Evolutionary conservation across 2,329 filamentous ascomycete genomes (phyloP).

Genomic region (Cylindrodendrum hubeiense): DNA sequence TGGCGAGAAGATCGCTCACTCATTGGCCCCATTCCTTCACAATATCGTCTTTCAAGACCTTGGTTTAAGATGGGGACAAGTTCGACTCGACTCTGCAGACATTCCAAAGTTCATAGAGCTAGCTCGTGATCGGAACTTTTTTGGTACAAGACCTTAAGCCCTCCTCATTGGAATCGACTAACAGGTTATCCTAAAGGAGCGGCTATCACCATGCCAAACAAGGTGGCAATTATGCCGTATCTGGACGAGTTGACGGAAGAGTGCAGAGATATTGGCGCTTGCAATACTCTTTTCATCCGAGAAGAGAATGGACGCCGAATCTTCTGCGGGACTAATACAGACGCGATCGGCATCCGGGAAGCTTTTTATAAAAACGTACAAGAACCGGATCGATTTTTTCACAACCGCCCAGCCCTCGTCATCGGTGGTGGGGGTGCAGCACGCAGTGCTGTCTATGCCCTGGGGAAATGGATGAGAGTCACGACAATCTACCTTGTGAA

Average conservation of each 20-base stretch:
- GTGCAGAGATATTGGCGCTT: conserved; percentile 79
- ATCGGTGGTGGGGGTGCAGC: conserved; percentile 84
- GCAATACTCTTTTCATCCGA: conserved; percentile 82
- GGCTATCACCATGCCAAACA: conserved; percentile 87
- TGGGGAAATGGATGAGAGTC: conserved; percentile 77
- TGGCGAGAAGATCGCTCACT: conserved; percentile 67
- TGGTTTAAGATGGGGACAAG: conserved; percentile 63
- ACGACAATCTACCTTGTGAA: conserved; percentile 82
- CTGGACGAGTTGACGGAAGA: conserved; percentile 81
- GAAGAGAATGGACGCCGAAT: conserved; percentile 61
- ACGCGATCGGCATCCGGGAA: conserved; percentile 82
- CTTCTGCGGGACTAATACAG: conserved; percentile 83
- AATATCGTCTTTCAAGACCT: conserved; percentile 65
- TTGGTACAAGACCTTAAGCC: conserved; percentile 55
- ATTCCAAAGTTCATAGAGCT: conserved; percentile 63
- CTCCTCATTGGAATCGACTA: too few relatives aligned
- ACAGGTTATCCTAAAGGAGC: conserved; percentile 62
- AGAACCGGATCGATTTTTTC: conserved; percentile 60
- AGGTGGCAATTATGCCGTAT: conserved; percentile 79
- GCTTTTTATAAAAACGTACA: conserved; percentile 71
- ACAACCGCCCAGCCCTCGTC: conserved; percentile 75
- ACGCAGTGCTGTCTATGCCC: conserved; percentile 81
- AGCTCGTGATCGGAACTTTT: conserved; percentile 69
- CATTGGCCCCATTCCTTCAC: conserved; percentile 68
- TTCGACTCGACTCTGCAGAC: conserved; percentile 65